These are phyloP conservation scores for Zizania latifolia DNA, from an alignment of 176 grass and related monocot species.

Conservation along the genomic window DNA sequence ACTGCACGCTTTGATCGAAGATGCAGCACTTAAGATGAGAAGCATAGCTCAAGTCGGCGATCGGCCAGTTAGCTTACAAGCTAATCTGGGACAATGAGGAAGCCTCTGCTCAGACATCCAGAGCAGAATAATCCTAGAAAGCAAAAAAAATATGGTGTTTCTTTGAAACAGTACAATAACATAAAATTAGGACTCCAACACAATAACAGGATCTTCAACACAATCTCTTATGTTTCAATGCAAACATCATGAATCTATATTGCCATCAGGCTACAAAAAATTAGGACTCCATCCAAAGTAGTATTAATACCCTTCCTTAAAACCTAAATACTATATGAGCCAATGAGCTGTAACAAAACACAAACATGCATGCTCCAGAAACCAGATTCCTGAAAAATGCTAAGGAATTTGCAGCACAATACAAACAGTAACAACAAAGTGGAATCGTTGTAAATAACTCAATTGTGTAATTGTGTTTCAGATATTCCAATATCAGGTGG, in stretches of 20 bases:
- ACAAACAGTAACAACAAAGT: no score
- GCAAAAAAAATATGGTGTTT: background rate
- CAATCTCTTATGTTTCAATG: background rate
- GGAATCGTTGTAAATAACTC: slow-evolving; percentile 16
- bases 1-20: background rate
- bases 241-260: background rate
- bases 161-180: background rate
- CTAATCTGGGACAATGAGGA: no score
- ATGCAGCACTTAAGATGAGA: background rate
- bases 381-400: no score
- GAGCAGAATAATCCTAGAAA: background rate
- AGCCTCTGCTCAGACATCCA: no score
- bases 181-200: no score
- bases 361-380: no score
- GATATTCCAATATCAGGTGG: slow-evolving; percentile 1
- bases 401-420: no score
- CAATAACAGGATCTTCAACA: background rate
- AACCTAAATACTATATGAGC: background rate
- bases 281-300: no score
- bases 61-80: background rate
- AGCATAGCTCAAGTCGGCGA: slow-evolving; percentile 1
- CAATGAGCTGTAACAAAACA: slow-evolving; percentile 6
- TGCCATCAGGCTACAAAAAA: background rate
- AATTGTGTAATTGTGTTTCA: background rate
- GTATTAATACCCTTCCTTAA: background rate